These are phyloP conservation scores for Ceratobasidium sp. DNA, from an alignment of 1,284 basidiomycete genomes.

Conservation along the genomic window DNA sequence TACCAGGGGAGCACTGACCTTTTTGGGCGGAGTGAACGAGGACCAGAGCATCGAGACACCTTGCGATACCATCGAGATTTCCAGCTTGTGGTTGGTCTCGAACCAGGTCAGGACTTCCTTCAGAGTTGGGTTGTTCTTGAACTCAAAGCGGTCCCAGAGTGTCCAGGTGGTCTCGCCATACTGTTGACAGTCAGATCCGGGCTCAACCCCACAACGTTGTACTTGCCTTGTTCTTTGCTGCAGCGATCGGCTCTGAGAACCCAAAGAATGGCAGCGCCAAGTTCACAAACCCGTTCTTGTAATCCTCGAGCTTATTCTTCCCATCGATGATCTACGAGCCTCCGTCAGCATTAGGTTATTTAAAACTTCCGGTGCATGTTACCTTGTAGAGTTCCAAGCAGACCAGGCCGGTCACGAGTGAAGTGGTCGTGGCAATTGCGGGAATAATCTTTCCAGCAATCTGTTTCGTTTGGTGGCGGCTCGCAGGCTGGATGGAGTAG, in stretches of 20 bases:
- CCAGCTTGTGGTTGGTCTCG: slow-evolving; percentile 84
- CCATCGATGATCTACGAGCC: slow-evolving; percentile 85
- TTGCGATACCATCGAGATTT: slow-evolving; percentile 95
- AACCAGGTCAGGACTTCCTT: slow-evolving; percentile 90
- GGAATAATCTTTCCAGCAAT: slow-evolving; percentile 99
- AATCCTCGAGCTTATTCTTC: slow-evolving; percentile 92
- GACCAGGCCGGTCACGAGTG: slow-evolving; percentile 93
- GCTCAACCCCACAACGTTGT: not conserved
- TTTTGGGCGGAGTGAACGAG: slow-evolving; percentile 89
- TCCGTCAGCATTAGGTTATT: slow-evolving; percentile 27
- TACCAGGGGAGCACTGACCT: slow-evolving; percentile 63
- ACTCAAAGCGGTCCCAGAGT: slow-evolving; percentile 97
- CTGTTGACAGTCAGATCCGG: slow-evolving; percentile 51
- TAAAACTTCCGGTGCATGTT: slow-evolving; percentile 45
- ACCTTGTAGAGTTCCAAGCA: slow-evolving; percentile 98
- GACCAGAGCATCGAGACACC: slow-evolving; percentile 99
- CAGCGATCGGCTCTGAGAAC: slow-evolving; percentile 97
- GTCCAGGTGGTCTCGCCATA: slow-evolving; percentile 94
- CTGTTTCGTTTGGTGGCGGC: slow-evolving; percentile 96
- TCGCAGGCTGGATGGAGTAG: slow-evolving; percentile 90
- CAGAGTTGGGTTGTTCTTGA: slow-evolving; percentile 89
- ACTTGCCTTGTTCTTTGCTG: slow-evolving; percentile 79
- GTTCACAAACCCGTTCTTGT: slow-evolving; percentile 99
- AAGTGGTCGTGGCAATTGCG: slow-evolving; percentile 98
- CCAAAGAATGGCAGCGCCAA: slow-evolving; percentile 98